A percentile compares a stretch with the other conserved stretches of the same genome.
Conservation (phyloP, 1,284 basidiomycete genomes). For the Sporisorium reilianum region DNA sequence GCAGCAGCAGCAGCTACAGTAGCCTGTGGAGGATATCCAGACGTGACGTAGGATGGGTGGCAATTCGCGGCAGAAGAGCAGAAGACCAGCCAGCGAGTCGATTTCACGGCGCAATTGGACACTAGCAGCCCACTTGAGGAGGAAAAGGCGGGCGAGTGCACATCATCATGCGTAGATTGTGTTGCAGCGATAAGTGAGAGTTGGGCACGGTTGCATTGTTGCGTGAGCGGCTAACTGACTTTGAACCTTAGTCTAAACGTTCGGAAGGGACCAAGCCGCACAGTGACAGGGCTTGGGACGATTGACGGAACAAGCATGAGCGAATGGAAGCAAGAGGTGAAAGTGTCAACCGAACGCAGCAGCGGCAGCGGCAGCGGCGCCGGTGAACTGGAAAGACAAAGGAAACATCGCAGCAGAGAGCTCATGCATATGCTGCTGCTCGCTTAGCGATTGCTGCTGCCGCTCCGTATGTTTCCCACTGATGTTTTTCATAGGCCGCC, state of each 20-base stretch:
- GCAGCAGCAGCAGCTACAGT: no score
- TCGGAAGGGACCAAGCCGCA: constrained; percentile 6
- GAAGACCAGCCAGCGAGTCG: not conserved
- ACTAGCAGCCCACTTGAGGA: not conserved
- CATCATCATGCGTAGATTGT: not conserved
- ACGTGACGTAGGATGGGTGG: not conserved
- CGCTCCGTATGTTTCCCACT: not conserved
- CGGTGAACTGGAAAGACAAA: not conserved
- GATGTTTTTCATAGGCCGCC: not conserved
- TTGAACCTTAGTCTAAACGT: constrained; percentile 5
- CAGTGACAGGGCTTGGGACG: not conserved
- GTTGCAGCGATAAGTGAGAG: not conserved
- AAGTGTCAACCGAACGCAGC: no score
- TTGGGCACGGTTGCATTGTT: not conserved
- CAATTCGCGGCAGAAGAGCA: not conserved
- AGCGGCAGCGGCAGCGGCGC: not conserved
- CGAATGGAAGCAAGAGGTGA: no score
- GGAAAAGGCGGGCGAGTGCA: not conserved
- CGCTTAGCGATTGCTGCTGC: constrained; percentile 6
- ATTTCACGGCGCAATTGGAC: not conserved
- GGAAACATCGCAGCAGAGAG: not conserved
- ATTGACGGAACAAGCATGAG: not conserved
- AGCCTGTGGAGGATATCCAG: no score
- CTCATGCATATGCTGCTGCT: not conserved
- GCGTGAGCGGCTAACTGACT: constrained; percentile 2